Percentiles rank a stretch among this genome's conserved stretches.
phyloP scores from a whole-genome alignment of 345 rosid genomes.

The Syzygium aromaticum region DNA sequence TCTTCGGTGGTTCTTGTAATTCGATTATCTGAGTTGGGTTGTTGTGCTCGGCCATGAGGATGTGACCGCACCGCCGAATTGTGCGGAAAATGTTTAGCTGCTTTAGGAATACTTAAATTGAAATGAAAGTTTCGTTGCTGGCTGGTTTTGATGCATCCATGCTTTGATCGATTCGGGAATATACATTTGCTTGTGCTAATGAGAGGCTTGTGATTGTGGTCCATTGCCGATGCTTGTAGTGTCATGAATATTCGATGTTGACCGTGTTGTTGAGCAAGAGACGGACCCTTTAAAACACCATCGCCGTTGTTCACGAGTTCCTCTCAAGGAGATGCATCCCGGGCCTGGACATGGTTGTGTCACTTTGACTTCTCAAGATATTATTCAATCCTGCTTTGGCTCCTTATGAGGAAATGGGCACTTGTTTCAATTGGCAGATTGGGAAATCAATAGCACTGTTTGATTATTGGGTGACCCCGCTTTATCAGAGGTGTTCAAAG shows the following conservation, averaged over 20 bases:
- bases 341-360: neutral
- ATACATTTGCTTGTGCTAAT: neutral
- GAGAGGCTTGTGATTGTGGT: neutral
- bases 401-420: neutral
- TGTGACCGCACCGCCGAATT: neutral
- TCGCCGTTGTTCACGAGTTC: neutral
- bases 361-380: neutral
- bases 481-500: neutral
- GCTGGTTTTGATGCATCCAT: neutral
- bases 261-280: neutral
- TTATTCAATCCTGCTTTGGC: neutral
- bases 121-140: neutral
- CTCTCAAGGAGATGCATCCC: neutral
- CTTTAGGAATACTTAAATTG: neutral
- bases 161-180: neutral
- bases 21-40: constrained; percentile 3
- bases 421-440: neutral
- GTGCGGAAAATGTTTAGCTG: neutral
- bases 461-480: neutral
- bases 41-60: neutral
- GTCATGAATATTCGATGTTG: neutral
- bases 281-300: neutral
- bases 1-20: neutral
- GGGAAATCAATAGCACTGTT: neutral
- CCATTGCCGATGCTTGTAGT: neutral